Percentiles rank a stretch among this genome's conserved stretches.
These are phyloP conservation scores for Phlebiopsis flavidoalba DNA, from an alignment of 768 basidiomycete genomes.

Conservation along the genomic window DNA sequence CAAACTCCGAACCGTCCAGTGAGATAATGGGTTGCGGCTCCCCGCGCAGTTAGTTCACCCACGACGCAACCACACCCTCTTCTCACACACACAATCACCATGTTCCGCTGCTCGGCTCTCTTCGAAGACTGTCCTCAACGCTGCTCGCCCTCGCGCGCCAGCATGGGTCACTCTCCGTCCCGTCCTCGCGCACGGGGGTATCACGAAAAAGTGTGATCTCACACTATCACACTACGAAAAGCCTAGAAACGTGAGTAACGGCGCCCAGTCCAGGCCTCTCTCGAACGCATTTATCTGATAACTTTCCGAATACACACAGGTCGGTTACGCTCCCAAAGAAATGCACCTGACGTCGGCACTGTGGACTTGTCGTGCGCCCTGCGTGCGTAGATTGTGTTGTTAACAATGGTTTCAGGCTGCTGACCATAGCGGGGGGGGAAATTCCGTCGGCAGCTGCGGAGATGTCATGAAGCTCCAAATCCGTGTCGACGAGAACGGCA, in stretches of 20 bases:
- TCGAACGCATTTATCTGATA: slow-evolving; percentile 53
- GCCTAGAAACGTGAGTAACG: slow-evolving; percentile 90
- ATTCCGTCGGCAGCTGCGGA: slow-evolving; percentile 60
- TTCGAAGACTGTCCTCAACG: slow-evolving; percentile 42
- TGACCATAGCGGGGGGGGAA: too few relatives aligned
- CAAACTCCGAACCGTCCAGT: slow-evolving; percentile 6
- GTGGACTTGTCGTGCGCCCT: slow-evolving; percentile 98
- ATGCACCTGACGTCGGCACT: slow-evolving; percentile 88
- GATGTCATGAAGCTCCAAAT: slow-evolving; percentile 99
- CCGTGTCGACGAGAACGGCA: slow-evolving; percentile 88
- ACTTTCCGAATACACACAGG: slow-evolving; percentile 45
- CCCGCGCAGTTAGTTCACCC: slow-evolving; percentile 7
- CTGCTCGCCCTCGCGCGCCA: slow-evolving; percentile 39
- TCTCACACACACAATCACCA: slow-evolving; percentile 34
- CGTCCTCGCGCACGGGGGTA: slow-evolving; percentile 63
- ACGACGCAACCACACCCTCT: slow-evolving; percentile 25
- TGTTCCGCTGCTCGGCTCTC: slow-evolving; percentile 70
- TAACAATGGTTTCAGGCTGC: neutral
- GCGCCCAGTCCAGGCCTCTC: slow-evolving; percentile 29
- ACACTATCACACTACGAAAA: slow-evolving; percentile 98
- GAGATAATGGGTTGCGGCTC: slow-evolving; percentile 5
- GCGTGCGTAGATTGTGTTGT: slow-evolving; percentile 56
- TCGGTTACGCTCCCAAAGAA: slow-evolving; percentile 94
- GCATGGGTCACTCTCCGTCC: slow-evolving; percentile 41
- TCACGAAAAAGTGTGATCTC: slow-evolving; percentile 95